phyloP scores from a whole-genome alignment of 176 grass and related monocot species.

The Ananas comosus region DNA sequence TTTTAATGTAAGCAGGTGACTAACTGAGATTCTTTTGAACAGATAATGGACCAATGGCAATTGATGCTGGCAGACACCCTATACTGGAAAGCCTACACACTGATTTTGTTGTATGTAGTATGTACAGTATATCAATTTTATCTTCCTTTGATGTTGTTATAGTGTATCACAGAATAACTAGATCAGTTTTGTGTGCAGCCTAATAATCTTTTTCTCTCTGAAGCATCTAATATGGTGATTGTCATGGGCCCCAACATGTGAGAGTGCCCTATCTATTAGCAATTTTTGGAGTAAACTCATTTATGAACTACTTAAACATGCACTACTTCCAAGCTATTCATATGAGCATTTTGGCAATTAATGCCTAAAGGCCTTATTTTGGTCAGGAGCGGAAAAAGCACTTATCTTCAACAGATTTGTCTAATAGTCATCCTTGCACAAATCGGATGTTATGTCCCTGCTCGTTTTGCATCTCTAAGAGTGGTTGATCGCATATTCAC shows the following conservation, averaged over 20 bases:
- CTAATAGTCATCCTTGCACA: constrained; percentile 88
- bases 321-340: not conserved
- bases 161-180: not conserved
- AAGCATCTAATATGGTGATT: constrained; percentile 98
- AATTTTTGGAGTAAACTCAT: constrained; percentile 7
- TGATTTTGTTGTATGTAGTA: constrained; percentile 65
- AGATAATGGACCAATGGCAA: constrained; percentile 95
- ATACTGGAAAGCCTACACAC: constrained; percentile 75
- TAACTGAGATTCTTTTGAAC: constrained; percentile 13
- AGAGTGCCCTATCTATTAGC: constrained; percentile 10
- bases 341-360: not conserved
- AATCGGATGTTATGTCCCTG: constrained; percentile 86
- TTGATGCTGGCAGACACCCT: constrained; percentile 87
- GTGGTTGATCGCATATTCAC: constrained; percentile 85
- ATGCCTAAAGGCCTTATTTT: not conserved
- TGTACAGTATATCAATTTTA: constrained; percentile 1
- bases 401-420: constrained; percentile 98
- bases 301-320: constrained; percentile 10
- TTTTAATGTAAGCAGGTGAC: not conserved
- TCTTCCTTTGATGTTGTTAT: constrained; percentile 17
- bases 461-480: constrained; percentile 89
- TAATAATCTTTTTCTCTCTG: constrained; percentile 86
- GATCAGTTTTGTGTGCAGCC: constrained; percentile 38
- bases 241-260: constrained; percentile 96
- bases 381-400: constrained; percentile 92